phyloP scores from a whole-genome alignment of 129 eudicot genomes.

The Tagetes patula region DNA sequence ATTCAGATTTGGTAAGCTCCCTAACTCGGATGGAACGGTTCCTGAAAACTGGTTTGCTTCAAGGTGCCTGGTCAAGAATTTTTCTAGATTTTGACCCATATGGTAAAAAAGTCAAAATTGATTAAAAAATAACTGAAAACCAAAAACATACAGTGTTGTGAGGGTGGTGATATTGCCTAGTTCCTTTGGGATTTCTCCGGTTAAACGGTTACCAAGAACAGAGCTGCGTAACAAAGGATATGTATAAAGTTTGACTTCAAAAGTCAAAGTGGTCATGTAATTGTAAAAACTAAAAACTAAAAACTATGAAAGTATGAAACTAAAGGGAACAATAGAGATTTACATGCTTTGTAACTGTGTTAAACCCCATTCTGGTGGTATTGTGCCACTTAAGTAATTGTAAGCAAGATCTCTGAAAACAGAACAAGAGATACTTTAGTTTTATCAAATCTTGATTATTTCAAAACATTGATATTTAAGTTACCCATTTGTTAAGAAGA shows the following conservation, averaged over 20 bases:
- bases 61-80: slow-evolving; percentile 51
- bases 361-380: slow-evolving; percentile 78
- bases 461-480: not conserved
- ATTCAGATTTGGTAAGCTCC: slow-evolving; percentile 47
- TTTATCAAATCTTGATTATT: not conserved
- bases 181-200: slow-evolving; percentile 67
- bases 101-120: slow-evolving; percentile 20
- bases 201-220: slow-evolving; percentile 67
- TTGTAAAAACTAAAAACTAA: slow-evolving; percentile 5
- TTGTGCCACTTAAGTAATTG: slow-evolving; percentile 65
- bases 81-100: slow-evolving; percentile 13
- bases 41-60: slow-evolving; percentile 82
- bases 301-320: not conserved
- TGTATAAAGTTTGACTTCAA: not conserved
- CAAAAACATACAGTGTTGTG: slow-evolving; percentile 58
- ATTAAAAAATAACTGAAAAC: not conserved
- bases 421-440: slow-evolving; percentile 17
- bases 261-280: not conserved
- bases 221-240: slow-evolving; percentile 49
- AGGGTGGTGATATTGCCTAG: slow-evolving; percentile 68
- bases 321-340: slow-evolving; percentile 17
- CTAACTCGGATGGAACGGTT: slow-evolving; percentile 61
- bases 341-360: slow-evolving; percentile 55
- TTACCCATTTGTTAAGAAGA: not conserved
- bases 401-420: slow-evolving; percentile 74